Conservation (phyloP, 345 rosid species). For the Rhodomyrtus tomentosa region DNA sequence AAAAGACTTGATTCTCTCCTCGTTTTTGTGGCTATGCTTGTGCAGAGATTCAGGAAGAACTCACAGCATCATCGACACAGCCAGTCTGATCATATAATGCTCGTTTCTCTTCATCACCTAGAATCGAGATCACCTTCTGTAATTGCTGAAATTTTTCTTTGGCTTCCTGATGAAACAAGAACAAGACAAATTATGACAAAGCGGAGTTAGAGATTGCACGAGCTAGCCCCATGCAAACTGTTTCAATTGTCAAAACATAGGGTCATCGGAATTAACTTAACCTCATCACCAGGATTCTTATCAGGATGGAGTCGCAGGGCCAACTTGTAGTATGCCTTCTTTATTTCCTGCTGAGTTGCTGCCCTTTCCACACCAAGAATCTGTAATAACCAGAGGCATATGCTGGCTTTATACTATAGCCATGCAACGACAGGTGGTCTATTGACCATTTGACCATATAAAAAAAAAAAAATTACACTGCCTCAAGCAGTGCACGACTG, state of each 20-base stretch:
- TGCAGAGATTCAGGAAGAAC: slow-evolving; percentile 8
- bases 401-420: too few species aligned
- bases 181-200: neutral
- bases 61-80: slow-evolving; percentile 79
- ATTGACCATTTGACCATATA: too few species aligned
- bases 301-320: slow-evolving; percentile 89
- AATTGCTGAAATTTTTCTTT: slow-evolving; percentile 93
- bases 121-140: slow-evolving; percentile 84
- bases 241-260: neutral
- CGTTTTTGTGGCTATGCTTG: neutral
- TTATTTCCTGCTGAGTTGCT: slow-evolving; percentile 75
- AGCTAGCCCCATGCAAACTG: neutral
- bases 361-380: slow-evolving; percentile 64
- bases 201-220: neutral
- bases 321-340: slow-evolving; percentile 80
- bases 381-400: too few species aligned
- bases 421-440: too few species aligned
- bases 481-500: too few species aligned
- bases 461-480: too few species aligned
- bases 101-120: slow-evolving; percentile 82
- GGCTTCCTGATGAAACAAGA: slow-evolving; percentile 45
- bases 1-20: too few species aligned
- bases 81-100: slow-evolving; percentile 85
- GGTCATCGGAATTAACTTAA: neutral
- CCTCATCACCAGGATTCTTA: slow-evolving; percentile 87